phyloP scores from a whole-genome alignment of 176 grass and related monocot genomes.

The Oryza longistaminata region DNA sequence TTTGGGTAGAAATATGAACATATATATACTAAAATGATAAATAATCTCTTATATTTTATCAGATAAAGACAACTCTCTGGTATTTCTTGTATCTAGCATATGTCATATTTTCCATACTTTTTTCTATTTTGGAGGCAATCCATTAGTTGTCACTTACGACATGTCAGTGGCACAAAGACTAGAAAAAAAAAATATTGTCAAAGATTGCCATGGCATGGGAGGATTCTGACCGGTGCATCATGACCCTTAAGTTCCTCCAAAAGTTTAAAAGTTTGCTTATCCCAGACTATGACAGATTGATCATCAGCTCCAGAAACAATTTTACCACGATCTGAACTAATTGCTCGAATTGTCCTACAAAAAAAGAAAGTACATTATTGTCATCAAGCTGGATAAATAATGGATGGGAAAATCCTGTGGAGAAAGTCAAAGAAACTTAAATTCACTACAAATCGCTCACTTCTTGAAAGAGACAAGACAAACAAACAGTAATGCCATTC shows the following conservation, averaged over 20 bases:
- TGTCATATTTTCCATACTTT: neutral
- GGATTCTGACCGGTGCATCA: conserved; percentile 64
- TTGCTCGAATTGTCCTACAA: conserved; percentile 78
- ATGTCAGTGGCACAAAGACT: neutral
- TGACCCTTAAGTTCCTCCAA: conserved; percentile 98
- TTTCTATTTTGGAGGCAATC: neutral
- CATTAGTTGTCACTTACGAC: neutral
- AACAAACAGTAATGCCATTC: neutral
- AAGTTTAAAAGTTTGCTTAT: conserved; percentile 92
- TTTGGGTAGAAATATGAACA: neutral
- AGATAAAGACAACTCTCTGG: neutral
- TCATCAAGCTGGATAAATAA: conserved; percentile 20
- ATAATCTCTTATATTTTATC: neutral
- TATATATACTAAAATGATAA: neutral
- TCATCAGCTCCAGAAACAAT: conserved; percentile 96
- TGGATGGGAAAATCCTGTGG: conserved; percentile 9
- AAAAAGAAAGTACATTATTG: conserved; percentile 33
- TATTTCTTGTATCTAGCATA: neutral
- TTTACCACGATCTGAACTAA: conserved; percentile 97
- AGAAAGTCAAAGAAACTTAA: conserved; percentile 37
- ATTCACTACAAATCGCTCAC: neutral
- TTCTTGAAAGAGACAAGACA: neutral
- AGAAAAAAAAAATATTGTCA: neutral
- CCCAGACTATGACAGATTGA: conserved; percentile 98
- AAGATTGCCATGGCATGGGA: no score